phyloP scores from a whole-genome alignment of 1,139 yeast genomes.

The Candida sp. region DNA sequence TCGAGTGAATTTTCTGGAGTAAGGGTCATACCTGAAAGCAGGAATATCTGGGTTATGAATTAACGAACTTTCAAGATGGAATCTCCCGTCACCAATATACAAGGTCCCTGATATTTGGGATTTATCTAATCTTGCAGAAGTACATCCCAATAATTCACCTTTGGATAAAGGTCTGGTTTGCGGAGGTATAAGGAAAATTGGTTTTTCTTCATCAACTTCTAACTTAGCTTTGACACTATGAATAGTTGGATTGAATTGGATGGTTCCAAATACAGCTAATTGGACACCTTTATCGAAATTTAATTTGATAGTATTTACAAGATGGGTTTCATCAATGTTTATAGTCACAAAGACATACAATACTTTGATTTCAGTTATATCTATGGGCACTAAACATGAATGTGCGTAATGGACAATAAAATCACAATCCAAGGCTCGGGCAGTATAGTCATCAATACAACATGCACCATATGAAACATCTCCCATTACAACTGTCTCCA shows the following conservation, averaged over 20 bases:
- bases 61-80: constrained; percentile 95
- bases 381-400: constrained; percentile 95
- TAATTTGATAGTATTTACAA: constrained; percentile 68
- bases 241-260: constrained; percentile 93
- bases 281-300: constrained; percentile 65
- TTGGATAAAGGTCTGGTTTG: constrained; percentile 91
- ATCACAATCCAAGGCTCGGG: constrained; percentile 89
- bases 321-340: constrained; percentile 78
- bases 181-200: constrained; percentile 73
- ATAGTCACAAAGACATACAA: constrained; percentile 95
- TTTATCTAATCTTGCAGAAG: constrained; percentile 75
- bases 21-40: constrained; percentile 94
- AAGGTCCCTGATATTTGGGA: constrained; percentile 73
- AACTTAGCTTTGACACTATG: constrained; percentile 70
- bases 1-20: constrained; percentile 82
- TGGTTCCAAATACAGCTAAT: constrained; percentile 87
- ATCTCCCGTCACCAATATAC: constrained; percentile 94
- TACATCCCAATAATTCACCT: constrained; percentile 97
- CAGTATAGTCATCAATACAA: constrained; percentile 96
- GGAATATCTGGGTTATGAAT: constrained; percentile 95
- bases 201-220: constrained; percentile 44
- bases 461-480: constrained; percentile 99
- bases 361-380: constrained; percentile 84
- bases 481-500: constrained; percentile 94
- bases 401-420: constrained; percentile 97